Evolutionary conservation across 2,329 filamentous ascomycete genomes (phyloP), one percentile per base, ranked within the genome.

Genomic region (Penicillium sp.): DNA sequence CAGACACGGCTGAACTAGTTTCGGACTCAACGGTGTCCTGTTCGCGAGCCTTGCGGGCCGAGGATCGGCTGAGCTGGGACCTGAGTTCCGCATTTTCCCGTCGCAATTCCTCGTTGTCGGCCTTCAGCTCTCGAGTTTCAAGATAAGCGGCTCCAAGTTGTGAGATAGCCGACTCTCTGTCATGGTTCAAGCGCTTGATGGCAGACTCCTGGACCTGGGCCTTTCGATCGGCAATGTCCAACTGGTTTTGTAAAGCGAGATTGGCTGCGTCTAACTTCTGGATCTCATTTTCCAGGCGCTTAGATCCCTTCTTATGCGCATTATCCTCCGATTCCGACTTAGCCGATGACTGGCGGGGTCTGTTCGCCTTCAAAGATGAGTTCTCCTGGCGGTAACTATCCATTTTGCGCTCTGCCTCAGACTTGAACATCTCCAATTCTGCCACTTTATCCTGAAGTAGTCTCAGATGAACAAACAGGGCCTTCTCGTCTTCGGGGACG

Each of bases 401-500:
- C 16, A 82, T 69, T 55, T 71, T 75, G 61, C 71, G 75, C 56
- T 82, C 79, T 6, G 72, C 68, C 47, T 82, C 77, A 7, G 76
- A 77, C 52, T 82, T 83, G 58, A 82, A 80, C 50, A 74, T 71
- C 63, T 87, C 83, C 45, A 86, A 73, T 47, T 81, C 75, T 0
- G 77, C 72, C 39, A 86, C 77, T 63, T 82, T 83, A 40, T 84
- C 82, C 60, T 85, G 79, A 12, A 86, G 69, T 18, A 83, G 70
- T 50, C 84, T 78, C 16, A 87, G 72, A 12, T 82, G 83, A n/a
- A 82, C 77, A 63, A 84, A 85, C 46, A 87, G 79, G 3, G 80
- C 80, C 67, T 86, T 85, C 59, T 87, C 85, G 46, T 87, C 83
- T 13, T 81, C 77, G 0, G 84, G 84, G 44, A 86, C 77, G 0